These are phyloP conservation scores for Quercus tomentella DNA, from an alignment of 331 rosid genomes.

Conservation along the genomic window DNA sequence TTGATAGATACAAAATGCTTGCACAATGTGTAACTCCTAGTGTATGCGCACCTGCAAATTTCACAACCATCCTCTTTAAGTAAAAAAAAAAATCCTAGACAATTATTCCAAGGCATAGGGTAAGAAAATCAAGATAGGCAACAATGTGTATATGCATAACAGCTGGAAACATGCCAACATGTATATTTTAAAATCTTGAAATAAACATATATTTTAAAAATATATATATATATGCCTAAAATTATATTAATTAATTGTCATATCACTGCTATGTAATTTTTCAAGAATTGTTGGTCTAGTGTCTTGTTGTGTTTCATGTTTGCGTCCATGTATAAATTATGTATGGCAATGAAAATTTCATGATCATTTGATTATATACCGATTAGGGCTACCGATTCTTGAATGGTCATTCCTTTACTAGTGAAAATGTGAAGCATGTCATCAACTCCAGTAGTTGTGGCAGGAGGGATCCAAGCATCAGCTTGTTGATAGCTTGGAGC, in stretches of 20 bases:
- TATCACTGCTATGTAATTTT: too few relatives aligned
- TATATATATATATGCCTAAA: too few relatives aligned
- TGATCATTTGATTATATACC: slow-evolving; percentile 6
- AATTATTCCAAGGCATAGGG: not conserved
- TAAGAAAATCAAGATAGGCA: not conserved
- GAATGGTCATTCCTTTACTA: slow-evolving; percentile 17
- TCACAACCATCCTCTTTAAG: not conserved
- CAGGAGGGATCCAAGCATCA: slow-evolving; percentile 22
- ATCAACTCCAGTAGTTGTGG: slow-evolving; percentile 20
- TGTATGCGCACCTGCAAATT: slow-evolving; percentile 24
- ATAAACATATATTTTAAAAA: too few relatives aligned
- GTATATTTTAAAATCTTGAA: too few relatives aligned
- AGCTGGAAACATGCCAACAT: not conserved
- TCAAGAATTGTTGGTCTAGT: too few relatives aligned
- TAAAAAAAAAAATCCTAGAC: not conserved
- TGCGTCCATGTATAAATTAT: not conserved
- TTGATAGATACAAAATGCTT: slow-evolving; percentile 16
- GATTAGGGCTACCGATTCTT: slow-evolving; percentile 32
- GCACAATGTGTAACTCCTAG: slow-evolving; percentile 29
- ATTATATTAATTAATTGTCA: too few relatives aligned
- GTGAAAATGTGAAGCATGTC: slow-evolving; percentile 25
- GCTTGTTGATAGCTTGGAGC: slow-evolving; percentile 19
- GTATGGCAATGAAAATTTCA: not conserved
- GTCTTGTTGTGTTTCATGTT: not conserved
- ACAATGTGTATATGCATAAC: not conserved